These are phyloP conservation scores for Buddleja alternifolia DNA, from an alignment of 257 asterid genomes.

Conservation along the genomic window DNA sequence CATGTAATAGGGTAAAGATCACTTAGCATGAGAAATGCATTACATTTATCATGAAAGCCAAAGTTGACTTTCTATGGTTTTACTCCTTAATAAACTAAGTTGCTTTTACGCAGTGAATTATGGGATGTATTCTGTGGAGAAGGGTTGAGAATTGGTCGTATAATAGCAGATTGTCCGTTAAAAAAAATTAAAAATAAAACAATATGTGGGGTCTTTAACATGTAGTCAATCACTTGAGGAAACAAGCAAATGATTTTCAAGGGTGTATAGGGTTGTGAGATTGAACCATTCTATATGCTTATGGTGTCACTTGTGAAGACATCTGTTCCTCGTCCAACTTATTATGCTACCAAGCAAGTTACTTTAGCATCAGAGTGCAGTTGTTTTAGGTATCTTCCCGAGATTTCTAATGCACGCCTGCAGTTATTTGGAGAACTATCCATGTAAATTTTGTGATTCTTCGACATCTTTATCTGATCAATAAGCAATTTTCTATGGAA, in stretches of 20 bases:
- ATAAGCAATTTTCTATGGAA: neutral
- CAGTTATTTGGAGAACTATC: neutral
- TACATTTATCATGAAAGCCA: neutral
- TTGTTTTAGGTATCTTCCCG: slow-evolving; percentile 2
- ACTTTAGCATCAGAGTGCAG: neutral
- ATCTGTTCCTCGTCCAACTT: neutral
- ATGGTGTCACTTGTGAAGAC: neutral
- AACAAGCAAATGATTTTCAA: neutral
- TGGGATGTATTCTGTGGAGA: neutral
- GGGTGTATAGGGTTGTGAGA: neutral
- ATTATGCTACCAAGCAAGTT: neutral
- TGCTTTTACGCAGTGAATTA: neutral
- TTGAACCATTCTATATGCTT: neutral
- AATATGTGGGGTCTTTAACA: neutral
- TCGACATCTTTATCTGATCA: neutral
- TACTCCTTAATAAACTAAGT: neutral
- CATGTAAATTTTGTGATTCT: neutral
- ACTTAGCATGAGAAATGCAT: too few relatives aligned
- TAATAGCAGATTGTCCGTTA: neutral
- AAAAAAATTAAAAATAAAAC: neutral
- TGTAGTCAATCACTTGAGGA: neutral
- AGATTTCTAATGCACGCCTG: neutral
- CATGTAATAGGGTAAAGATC: too few relatives aligned
- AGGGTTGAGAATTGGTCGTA: neutral
- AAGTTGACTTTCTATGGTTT: too few relatives aligned